Evolutionary conservation across 352 stramenopile species (phyloP).

Genomic region (Pythium rhizo-oryzae): DNA sequence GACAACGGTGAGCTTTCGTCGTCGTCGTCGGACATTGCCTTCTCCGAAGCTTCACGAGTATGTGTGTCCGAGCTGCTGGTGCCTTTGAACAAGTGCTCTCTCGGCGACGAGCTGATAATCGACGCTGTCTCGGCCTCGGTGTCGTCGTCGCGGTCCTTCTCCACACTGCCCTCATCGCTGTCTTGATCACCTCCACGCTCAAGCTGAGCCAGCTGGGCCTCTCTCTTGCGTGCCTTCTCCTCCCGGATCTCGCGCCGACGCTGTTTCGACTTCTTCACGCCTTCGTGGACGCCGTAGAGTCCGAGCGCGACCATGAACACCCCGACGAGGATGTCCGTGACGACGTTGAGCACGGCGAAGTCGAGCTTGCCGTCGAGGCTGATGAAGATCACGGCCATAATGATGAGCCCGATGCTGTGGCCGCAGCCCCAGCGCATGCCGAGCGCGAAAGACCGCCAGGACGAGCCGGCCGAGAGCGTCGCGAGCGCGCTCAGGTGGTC

Average conservation of each 20-base stretch:
- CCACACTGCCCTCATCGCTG: slow-evolving; percentile 22
- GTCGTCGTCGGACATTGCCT: neutral
- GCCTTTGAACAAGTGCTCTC: slow-evolving; percentile 21
- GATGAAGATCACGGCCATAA: slow-evolving; percentile 87
- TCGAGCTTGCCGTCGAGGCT: slow-evolving; percentile 55
- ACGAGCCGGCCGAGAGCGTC: slow-evolving; percentile 81
- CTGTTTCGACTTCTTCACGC: slow-evolving; percentile 48
- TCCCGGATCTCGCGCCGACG: slow-evolving; percentile 22
- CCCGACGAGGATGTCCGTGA: slow-evolving; percentile 72
- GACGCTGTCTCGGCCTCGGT: slow-evolving; percentile 44
- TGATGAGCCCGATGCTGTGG: slow-evolving; percentile 88
- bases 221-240: slow-evolving; percentile 16
- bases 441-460: slow-evolving; percentile 80
- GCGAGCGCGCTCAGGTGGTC: slow-evolving; percentile 91
- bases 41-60: neutral
- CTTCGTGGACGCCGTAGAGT: slow-evolving; percentile 69
- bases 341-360: slow-evolving; percentile 55
- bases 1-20: slow-evolving; percentile 9
- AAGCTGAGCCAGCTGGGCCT: slow-evolving; percentile 2
- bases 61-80: neutral
- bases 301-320: slow-evolving; percentile 82
- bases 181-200: slow-evolving; percentile 11
- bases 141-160: slow-evolving; percentile 30
- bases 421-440: slow-evolving; percentile 91
- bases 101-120: slow-evolving; percentile 34